Percentiles rank a stretch among this genome's conserved stretches.
These are phyloP conservation scores for Clonostachys sp. DNA, from an alignment of 2,329 filamentous ascomycete genomes.

Conservation along the genomic window DNA sequence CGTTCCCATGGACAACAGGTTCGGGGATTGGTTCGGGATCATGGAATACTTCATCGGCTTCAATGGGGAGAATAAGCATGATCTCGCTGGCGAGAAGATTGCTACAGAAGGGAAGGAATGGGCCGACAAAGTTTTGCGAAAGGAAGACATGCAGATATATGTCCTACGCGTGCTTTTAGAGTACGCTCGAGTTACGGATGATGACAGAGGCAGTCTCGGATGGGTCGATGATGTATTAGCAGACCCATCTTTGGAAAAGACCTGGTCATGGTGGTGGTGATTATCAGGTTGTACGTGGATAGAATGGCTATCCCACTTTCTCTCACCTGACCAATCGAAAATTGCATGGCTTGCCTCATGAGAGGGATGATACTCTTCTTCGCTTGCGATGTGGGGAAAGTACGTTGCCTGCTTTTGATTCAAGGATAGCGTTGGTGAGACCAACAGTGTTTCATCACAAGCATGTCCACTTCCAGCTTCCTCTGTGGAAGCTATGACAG, in stretches of 20 bases:
- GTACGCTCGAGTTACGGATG: conserved; percentile 52
- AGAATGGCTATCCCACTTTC: neutral
- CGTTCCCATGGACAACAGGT: conserved; percentile 73
- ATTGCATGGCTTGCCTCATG: too few relatives aligned
- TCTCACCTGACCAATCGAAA: neutral
- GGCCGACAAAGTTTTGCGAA: conserved; percentile 63
- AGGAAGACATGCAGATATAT: conserved; percentile 73
- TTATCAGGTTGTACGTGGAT: neutral
- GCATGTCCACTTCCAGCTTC: too few relatives aligned
- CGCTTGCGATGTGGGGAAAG: too few relatives aligned
- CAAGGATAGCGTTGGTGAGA: too few relatives aligned
- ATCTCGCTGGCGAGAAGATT: conserved; percentile 58
- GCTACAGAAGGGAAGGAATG: conserved; percentile 62
- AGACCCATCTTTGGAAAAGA: conserved; percentile 21
- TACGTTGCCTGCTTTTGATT: too few relatives aligned
- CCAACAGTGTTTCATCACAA: too few relatives aligned
- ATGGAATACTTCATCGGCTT: conserved; percentile 72
- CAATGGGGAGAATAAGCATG: conserved; percentile 37
- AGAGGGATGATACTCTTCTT: too few relatives aligned
- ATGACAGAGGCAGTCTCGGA: conserved; percentile 45
- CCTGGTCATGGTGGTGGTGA: conserved; percentile 18
- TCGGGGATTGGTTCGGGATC: conserved; percentile 66
- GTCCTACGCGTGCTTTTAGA: conserved; percentile 59
- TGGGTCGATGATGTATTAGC: conserved; percentile 46
- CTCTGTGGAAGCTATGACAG: too few relatives aligned